Conservation (phyloP, 2,329 filamentous ascomycete species). For the Colletotrichum sp. region DNA sequence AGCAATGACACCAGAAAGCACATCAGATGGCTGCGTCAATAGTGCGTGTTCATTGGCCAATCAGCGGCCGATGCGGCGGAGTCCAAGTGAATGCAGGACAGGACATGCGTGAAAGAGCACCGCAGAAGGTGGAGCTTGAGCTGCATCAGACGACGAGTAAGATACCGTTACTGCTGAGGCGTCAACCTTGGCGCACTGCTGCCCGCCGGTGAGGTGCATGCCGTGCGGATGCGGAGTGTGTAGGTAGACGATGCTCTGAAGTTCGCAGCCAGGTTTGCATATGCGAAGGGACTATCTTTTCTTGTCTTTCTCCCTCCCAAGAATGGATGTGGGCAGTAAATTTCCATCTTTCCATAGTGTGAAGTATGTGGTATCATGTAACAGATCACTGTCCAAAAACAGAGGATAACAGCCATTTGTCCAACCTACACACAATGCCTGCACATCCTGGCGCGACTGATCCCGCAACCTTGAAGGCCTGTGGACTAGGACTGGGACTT, state of each 20-base stretch:
- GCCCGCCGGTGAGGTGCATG: background rate
- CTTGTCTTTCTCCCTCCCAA: background rate
- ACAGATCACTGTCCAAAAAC: background rate
- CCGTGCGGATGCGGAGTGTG: background rate
- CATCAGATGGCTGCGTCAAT: background rate
- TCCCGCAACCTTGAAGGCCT: background rate
- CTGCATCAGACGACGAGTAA: background rate
- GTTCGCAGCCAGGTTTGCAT: background rate
- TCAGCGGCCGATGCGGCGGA: background rate
- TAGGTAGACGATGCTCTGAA: background rate
- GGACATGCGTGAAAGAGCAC: background rate
- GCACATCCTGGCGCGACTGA: background rate
- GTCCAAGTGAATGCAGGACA: background rate
- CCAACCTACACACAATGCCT: background rate
- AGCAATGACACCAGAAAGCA: background rate
- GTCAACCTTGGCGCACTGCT: background rate
- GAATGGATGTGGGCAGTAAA: background rate
- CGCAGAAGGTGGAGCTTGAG: background rate
- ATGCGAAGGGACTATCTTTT: background rate
- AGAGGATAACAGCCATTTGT: background rate
- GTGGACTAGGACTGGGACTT: background rate
- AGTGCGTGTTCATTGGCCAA: background rate
- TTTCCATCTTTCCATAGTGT: background rate
- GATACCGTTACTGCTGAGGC: background rate
- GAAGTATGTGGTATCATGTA: background rate